Evolutionary conservation across 306 rosid genomes (phyloP).

Genomic region (Rosa lucieae): DNA sequence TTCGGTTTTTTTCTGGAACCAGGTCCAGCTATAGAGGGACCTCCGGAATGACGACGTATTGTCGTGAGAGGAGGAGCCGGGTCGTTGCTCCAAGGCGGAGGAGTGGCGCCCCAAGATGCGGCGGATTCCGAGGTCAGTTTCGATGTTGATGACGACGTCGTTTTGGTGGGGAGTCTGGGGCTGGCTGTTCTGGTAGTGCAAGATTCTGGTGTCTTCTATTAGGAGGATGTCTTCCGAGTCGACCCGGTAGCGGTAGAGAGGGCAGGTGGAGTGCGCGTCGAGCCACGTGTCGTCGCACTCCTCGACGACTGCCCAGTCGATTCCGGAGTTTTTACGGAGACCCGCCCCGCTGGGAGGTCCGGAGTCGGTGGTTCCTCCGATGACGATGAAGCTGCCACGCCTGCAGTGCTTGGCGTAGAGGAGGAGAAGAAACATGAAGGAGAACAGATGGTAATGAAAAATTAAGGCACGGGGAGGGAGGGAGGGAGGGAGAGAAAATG

Average conservation of each 20-base stretch:
- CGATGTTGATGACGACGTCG: slow-evolving; percentile 28
- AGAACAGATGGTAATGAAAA: slow-evolving; percentile 27
- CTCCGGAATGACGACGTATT: slow-evolving; percentile 52
- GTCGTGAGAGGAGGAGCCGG: neutral
- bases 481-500: too few species aligned
- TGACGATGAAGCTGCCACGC: neutral
- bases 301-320: slow-evolving; percentile 64
- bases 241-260: slow-evolving; percentile 78
- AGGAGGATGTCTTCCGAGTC: slow-evolving; percentile 86
- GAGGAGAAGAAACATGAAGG: slow-evolving; percentile 66
- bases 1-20: slow-evolving; percentile 23
- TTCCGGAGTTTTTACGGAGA: slow-evolving; percentile 73
- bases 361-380: slow-evolving; percentile 9
- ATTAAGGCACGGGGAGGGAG: too few species aligned
- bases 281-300: slow-evolving; percentile 98
- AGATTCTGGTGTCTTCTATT: slow-evolving; percentile 30
- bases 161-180: neutral
- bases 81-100: slow-evolving; percentile 54
- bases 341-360: neutral
- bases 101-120: slow-evolving; percentile 67
- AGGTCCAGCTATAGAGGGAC: slow-evolving; percentile 58
- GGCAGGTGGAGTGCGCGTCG: slow-evolving; percentile 96
- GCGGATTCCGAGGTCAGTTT: slow-evolving; percentile 24
- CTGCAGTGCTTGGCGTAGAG: slow-evolving; percentile 80
- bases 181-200: slow-evolving; percentile 6